phyloP scores from a whole-genome alignment of 2,329 filamentous ascomycete genomes.

The Rugonectria rugulosa region DNA sequence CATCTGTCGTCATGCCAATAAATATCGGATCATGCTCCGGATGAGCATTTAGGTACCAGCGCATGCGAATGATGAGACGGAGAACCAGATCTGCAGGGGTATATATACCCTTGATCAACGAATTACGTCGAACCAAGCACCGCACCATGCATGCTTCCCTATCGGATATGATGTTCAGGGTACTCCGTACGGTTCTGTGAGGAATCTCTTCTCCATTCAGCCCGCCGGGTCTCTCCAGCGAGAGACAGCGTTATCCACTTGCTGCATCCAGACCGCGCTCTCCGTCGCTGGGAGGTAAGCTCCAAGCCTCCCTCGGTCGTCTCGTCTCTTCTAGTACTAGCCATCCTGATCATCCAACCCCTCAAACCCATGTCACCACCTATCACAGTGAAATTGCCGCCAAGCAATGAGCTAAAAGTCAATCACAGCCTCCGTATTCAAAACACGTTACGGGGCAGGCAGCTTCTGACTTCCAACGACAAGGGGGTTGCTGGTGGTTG shows the following conservation, averaged over 20 bases:
- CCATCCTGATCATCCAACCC: neutral
- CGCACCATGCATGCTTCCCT: neutral
- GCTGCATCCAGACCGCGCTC: neutral
- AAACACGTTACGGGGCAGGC: conserved; percentile 2
- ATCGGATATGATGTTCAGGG: neutral
- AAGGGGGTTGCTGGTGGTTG: no score
- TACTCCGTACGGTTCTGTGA: neutral
- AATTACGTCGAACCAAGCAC: neutral
- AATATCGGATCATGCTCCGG: no score
- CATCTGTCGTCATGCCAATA: neutral
- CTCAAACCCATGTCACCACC: neutral
- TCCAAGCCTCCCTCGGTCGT: no score
- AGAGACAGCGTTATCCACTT: conserved; percentile 1
- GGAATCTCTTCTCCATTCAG: neutral
- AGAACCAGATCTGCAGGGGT: neutral
- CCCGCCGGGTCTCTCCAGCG: neutral
- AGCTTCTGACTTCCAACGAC: conserved; percentile 1
- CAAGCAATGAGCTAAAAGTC: neutral
- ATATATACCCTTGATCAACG: neutral
- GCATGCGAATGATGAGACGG: no score
- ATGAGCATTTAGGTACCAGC: no score
- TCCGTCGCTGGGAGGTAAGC: no score
- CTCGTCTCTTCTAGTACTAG: neutral
- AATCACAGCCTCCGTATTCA: neutral
- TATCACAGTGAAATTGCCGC: conserved; percentile 4